Evolutionary conservation across 2,329 filamentous ascomycete genomes (phyloP), one percentile per base, ranked within the genome.

Genomic region (Pseudogymnoascus sp.): DNA sequence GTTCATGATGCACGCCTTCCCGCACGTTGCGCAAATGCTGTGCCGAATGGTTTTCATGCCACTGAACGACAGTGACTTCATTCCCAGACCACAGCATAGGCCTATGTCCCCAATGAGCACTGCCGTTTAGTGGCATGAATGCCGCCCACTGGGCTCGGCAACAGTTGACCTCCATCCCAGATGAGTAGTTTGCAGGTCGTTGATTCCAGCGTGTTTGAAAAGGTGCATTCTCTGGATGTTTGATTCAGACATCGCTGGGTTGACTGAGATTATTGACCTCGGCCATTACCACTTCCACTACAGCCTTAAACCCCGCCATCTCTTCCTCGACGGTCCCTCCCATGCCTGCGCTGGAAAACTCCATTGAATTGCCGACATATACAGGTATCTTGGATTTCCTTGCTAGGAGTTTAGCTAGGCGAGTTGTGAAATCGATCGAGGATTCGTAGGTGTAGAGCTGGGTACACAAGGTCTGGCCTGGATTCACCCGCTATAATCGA

Each of bases 291-390:
- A 88, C 82, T 61, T 88, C 81, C 30, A 92, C 84, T 38, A 95
- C 83, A 64, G 80, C 81, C 68, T 82, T 84, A 67, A 96, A 86
- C 0, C 88, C 90, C 69, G 92, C 90, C 84, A 96, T 92, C 75
- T 97, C 92, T 76, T 97, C 94, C 70, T 96, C 92, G 5, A 92
- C 83, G 0, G 84, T 88, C 18, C 90, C 88, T 8, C 90, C 90
- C 67, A 91, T 82, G 1, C 86, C 88, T 5, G 85, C 81, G 67
- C 79, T 83, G 12, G 82, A 82, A 64, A 96, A 84, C 65, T 86
- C 90, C 67, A 95, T 84, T 33, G 91, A 96, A 70, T 89, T 95
- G 19, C 89, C 89, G 15, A 97, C 89, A 71, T 96, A 97, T n/a
- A 89, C 85, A 0, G 91, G 91, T 63, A 84, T 82, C 30, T 79